Percentiles rank a stretch among this genome's conserved stretches.
Conservation (phyloP, 2,329 filamentous ascomycete species). For the Paecilomyces dactylethromorphus region DNA sequence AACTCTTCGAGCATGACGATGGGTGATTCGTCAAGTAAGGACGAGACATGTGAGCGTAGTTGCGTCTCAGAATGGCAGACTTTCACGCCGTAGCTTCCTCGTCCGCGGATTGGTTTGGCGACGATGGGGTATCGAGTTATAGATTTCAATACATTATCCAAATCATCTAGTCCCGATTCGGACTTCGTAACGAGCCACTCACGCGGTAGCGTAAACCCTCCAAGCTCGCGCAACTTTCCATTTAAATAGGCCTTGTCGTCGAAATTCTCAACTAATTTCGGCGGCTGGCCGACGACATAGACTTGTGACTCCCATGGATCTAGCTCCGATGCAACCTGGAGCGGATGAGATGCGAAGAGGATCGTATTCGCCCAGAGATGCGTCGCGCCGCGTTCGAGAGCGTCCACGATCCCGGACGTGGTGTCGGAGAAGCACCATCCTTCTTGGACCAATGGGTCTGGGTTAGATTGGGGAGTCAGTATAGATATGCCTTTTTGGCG, state of each 20-base stretch:
- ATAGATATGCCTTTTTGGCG: constrained; percentile 22
- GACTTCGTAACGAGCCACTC: constrained; percentile 26
- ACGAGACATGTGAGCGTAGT: constrained; percentile 26
- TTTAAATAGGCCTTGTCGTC: constrained; percentile 49
- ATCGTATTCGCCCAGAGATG: constrained; percentile 49
- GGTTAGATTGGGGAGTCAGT: constrained; percentile 21
- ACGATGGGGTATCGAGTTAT: constrained; percentile 35
- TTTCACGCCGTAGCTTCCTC: constrained; percentile 46
- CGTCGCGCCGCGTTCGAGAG: constrained; percentile 36
- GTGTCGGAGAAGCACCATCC: constrained; percentile 42
- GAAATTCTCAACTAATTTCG: constrained; percentile 41
- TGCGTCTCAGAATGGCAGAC: constrained; percentile 31
- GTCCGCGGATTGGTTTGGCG: constrained; percentile 43
- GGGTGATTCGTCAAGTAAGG: constrained; percentile 30
- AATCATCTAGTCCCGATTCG: neutral
- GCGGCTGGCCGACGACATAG: constrained; percentile 41
- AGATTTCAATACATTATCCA: neutral
- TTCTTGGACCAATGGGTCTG: constrained; percentile 21
- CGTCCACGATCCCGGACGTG: constrained; percentile 35
- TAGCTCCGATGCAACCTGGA: constrained; percentile 37
- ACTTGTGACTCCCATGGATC: constrained; percentile 22
- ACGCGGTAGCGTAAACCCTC: constrained; percentile 34
- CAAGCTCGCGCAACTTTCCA: constrained; percentile 29
- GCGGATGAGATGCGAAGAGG: constrained; percentile 42
- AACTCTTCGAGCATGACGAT: constrained; percentile 44